A percentile compares a stretch with the other conserved stretches of the same genome.
Conservation (phyloP, 495 filamentous ascomycete species). For the Penicillium coffeae region DNA sequence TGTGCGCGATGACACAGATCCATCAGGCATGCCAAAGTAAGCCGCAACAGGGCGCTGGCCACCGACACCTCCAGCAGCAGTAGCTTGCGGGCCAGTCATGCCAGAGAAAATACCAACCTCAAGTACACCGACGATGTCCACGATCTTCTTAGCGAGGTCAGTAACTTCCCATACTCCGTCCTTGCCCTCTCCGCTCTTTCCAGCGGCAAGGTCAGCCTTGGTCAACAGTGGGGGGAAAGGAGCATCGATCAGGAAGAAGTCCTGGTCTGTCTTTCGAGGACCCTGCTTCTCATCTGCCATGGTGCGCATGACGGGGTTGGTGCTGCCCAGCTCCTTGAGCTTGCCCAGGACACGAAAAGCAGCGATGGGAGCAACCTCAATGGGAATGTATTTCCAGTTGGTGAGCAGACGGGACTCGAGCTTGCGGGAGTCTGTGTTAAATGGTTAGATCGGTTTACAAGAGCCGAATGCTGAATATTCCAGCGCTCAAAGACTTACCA, state of each 20-base stretch:
- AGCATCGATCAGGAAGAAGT: slow-evolving; percentile 89
- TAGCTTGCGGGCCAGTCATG: slow-evolving; percentile 64
- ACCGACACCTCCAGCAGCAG: slow-evolving; percentile 53
- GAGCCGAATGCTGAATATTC: no score
- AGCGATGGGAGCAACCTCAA: slow-evolving; percentile 87
- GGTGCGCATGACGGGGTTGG: slow-evolving; percentile 62
- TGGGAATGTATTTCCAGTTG: slow-evolving; percentile 78
- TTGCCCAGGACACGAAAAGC: slow-evolving; percentile 64
- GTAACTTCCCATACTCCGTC: slow-evolving; percentile 74
- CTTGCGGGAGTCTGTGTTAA: slow-evolving; percentile 72
- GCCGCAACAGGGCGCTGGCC: slow-evolving; percentile 90
- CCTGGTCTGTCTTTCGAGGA: slow-evolving; percentile 88
- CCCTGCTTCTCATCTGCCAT: slow-evolving; percentile 68
- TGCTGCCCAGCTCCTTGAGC: slow-evolving; percentile 65
- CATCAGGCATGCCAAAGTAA: slow-evolving; percentile 91
- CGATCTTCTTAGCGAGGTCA: slow-evolving; percentile 65
- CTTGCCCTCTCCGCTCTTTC: slow-evolving; percentile 46
- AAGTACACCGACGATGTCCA: slow-evolving; percentile 78
- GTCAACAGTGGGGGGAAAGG: slow-evolving; percentile 72
- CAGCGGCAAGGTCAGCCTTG: slow-evolving; percentile 50
- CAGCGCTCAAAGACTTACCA: no score
- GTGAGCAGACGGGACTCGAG: slow-evolving; percentile 72
- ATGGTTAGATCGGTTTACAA: no score
- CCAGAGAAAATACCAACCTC: slow-evolving; percentile 91
- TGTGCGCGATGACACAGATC: slow-evolving; percentile 54